Evolutionary conservation across 1,139 yeast species (phyloP), one percentile per base, ranked within the genome.

Genomic region (Zygotorulaspora mrakii): DNA sequence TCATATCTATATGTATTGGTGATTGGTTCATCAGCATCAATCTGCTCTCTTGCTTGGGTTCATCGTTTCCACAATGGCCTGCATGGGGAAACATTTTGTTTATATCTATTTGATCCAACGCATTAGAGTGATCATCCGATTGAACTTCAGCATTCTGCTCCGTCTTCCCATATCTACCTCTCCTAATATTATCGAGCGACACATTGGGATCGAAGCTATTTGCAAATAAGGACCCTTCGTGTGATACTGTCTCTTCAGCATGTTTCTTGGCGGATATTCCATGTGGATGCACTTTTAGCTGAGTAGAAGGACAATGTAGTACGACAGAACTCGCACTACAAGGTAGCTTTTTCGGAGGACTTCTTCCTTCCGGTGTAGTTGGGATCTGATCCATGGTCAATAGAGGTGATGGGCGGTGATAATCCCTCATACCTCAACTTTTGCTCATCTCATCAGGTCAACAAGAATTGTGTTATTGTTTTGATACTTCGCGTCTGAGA

Each of bases 21-120:
- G 55, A 48, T 31, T 47, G 51, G 14, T 47, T 49, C 32, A 48
- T 24, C 9, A 29, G 29, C 13, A 40, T 33, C 11, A 37, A 17
- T n/a, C 31, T 41, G 5, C 30, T 33, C 12, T 36, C 35, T 21
- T 34, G 43, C 21, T 49, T 53, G 18, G 22, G 16, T 20, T 29
- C 5, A 13, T 14, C 22, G 3, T 26, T 17, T 11, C 17, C 29
- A 6, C 13, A n/a, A n/a, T 33, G 31, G 9, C 18, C 28, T 26
- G 20, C 11, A 14, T 18, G 24, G n/a, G 40, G 23, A 31, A 52
- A 50, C 50, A 50, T 46, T 20, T 42, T 49, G 31, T 54, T 51
- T 13, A 52, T 46, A 36, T 54, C 56, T 17, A 52, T 39, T 23
- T 47, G 45, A 31, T 53, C 55, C 17, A 53, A 31, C n/a, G 39